Base-by-base conservation (phyloP, 805 yeast genomes). In the Saturnispora kantuleensis region DNA sequence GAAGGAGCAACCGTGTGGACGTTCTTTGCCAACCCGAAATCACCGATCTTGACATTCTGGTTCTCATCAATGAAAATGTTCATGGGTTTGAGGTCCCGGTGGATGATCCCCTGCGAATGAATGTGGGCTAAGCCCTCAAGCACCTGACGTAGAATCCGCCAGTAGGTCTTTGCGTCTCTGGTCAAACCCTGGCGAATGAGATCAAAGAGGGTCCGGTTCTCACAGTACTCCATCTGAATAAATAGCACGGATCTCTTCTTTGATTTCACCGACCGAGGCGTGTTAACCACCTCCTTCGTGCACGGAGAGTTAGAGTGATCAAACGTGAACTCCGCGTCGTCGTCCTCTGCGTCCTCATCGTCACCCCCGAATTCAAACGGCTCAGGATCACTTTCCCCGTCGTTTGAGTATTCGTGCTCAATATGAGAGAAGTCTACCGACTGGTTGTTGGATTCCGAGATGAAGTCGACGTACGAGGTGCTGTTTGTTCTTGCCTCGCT, bases 191-290 rank as follows among this genome's bases (percentile, higher is more conserved):
- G 85, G 35, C 77, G 74, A 39, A 93, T 90, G 49, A 93, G 66
- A 63, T 93, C 96, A 42, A 75, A 74, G 28, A 93, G 64, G 0
- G 99, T 90, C 47, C 85, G 86, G 57, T 90, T 93, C 56, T 93
- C 98, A 64, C 99, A 93, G 56, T 93, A 93, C 61, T 93, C 98
- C 99, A 93, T 93, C 58, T 93, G 99, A 52, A 93, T 93, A 59
- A 85, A 93, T 29, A 93, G 64, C 0, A 95, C 87, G 43, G 89
- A 83, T 50, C 68, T 69, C 38, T 66, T 61, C 47, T 66, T 67
- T 8, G 53, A 35, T 35, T 49, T 53, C 26, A 21, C 26, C 26
- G 26, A 21, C 26, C 26, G 26, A 21, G 26, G 26, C 26, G 26
- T 21, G 26, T 21, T 21, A 21, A 21, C 26, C 26, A 43, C 52